Base-by-base conservation (phyloP, 1,284 basidiomycete species). In the Somion occarium region DNA sequence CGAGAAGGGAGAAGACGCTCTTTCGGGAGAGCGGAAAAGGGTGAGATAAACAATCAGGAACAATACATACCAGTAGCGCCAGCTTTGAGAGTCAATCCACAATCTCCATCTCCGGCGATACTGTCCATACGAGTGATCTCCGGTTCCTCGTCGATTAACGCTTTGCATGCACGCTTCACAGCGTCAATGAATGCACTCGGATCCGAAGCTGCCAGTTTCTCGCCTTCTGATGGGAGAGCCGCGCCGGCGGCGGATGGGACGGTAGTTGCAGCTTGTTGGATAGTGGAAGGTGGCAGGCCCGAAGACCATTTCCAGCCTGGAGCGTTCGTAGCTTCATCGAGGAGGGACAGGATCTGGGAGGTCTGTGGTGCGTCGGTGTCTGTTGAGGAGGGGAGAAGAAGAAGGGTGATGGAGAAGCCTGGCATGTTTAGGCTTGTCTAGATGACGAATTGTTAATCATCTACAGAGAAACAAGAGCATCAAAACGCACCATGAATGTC, bases 341-440 rank as follows among this genome's bases (percentile, higher is more conserved):
- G 75, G 15, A 91, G 78, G 13, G 82, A 78, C 25, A 97, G 76
- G 53, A 96, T 69, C 13, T 79, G 59, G 22, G 57, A 50, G n/a
- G 74, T 68, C 3, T 69, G 54, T 3, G 75, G 68, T 45, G 77
- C 69, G 41, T 61, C 52, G 13, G 63, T 58, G 42, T 75, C 73
- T 34, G 64, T 66, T 7, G 68, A 58, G 7, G 69, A 64, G 0
- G 93, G 91, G 5, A 97, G 82, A 24, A 93, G 81, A 12, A 97
- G 76, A 11, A 94, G 76, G 0, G 94, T 92, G 55, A 98, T 72
- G 3, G 91, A 94, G 70, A 97, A 95, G 2, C 95, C 94, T 26
- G 93, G 91, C 88, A 97, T 93, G 70, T 93, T 93, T 56, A 98
- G 77, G 50, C 91, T 94, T 20, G 92, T 91, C 88, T 91, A 57